Evolutionary conservation across 805 yeast genomes (phyloP), one percentile per base, ranked within the genome.

Genomic region (Priceomyces melissophilus): DNA sequence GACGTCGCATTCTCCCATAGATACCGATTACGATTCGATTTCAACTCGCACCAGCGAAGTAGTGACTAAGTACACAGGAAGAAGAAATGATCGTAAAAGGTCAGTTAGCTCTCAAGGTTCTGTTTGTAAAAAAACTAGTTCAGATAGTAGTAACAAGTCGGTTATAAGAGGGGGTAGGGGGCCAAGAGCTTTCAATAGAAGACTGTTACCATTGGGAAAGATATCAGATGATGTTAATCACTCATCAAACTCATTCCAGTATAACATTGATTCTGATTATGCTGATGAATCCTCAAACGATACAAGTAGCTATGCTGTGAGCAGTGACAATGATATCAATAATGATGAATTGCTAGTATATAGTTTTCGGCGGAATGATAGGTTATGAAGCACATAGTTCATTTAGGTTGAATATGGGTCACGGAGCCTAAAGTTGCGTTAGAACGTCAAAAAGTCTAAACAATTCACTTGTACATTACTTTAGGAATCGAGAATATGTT

Each of bases 161-260:
- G 10, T 13, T 25, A 28, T 11, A 35, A 9, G 31, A 45, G 25
- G 30, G 41, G 11, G 40, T 38, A 12, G 44, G 50, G 35, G 55
- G 55, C 8, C 25, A 20, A 20, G 8, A 20, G 25, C 25, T 20
- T 8, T 4, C 25, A 20, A 14, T 49, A 49, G 27, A 30, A 37
- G 3, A 39, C 48, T n/a, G 50, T 44, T 34, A 40, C 44, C 17
- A 20, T 20, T 8, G 25, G 25, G 25, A 8, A 20, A 20, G 25
- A 20, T 20, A 20, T 20, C 25, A 20, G 25, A 20, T 20, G 25
- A 20, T 20, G 25, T 8, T 4, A 8, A 5, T 20, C 25, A 20
- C 25, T 5, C 7, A 20, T 20, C 7, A 8, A 20, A 20, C 25
- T 5, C 25, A 20, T 20, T 8, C 4, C 25, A 20, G 10, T 38